Evolutionary conservation across 129 eudicot species (phyloP), one percentile per base, ranked within the genome.

Genomic region (Centaurea solstitialis): DNA sequence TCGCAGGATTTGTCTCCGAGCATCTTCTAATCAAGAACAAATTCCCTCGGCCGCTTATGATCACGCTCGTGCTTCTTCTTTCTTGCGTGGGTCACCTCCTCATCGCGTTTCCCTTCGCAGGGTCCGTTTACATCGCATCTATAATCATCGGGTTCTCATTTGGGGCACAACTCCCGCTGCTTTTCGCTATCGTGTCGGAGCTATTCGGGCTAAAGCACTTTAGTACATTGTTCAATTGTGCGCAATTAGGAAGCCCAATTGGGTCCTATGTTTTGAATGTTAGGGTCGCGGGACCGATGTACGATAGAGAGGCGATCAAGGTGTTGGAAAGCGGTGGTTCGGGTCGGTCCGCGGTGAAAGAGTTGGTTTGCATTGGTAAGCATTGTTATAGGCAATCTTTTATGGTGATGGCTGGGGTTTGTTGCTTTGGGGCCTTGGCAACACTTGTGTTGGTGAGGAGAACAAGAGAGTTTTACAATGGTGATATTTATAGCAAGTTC

Each of bases 221-320:
- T 57, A 84, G 93, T 12, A 90, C 97, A 4, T 74, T 92, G 88
- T 94, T 90, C 87, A 94, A 94, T 18, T 89, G 91, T 62, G 97
- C 94, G 8, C 93, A 85, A 53, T 7, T 92, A 67, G 99, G 91
- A 4, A 91, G 97, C 77, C 97, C 99, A 0, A 79, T 95, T 5
- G 99, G 99, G 1, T 92, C 96, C 0, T 95, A 95, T 79, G 15
- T 95, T 26, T 74, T 95, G 71, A 95, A 95, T 70, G 97, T 95
- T n/a, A 88, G 81, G 70, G 84, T 92, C 7, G 83, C 93, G 0
- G 97, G 99, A 21, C 85, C 74, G 11, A 67, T 92, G n/a, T 94
- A 94, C 20, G 99, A 94, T 37, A 74, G 57, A 9, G 91, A 92
- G 85, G 99, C 99, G 9, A 6, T 84, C 45, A 91, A 86, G 85